These are phyloP conservation scores for Carex parvula DNA, from an alignment of 176 grass and related monocot species.

Conservation along the genomic window DNA sequence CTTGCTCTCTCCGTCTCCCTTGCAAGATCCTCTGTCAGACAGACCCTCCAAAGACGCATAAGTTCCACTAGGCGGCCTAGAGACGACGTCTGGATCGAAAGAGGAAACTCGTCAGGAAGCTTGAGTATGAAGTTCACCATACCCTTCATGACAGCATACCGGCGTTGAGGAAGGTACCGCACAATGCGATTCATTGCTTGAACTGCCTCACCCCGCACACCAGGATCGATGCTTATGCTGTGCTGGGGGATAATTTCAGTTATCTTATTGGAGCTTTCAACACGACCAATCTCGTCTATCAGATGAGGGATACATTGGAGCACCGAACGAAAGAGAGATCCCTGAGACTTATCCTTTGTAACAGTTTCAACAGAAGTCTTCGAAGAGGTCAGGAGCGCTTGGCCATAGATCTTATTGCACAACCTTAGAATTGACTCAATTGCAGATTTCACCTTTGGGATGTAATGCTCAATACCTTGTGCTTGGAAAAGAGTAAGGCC, in stretches of 20 bases:
- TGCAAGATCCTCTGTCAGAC: conserved; percentile 71
- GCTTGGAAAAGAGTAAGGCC: conserved; percentile 75
- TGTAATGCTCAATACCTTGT: conserved; percentile 64
- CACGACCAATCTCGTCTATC: conserved; percentile 89
- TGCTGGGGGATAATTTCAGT: conserved; percentile 98
- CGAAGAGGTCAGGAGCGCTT: conserved; percentile 86
- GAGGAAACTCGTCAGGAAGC: conserved; percentile 92
- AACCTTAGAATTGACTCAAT: conserved; percentile 88
- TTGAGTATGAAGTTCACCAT: conserved; percentile 98
- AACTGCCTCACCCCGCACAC: conserved; percentile 91
- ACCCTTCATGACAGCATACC: conserved; percentile 95
- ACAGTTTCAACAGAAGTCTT: conserved; percentile 88
- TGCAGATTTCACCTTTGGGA: conserved; percentile 88
- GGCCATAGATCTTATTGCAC: conserved; percentile 86
- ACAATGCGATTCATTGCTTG: conserved; percentile 93
- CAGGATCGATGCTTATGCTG: conserved; percentile 92
- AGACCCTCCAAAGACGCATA: conserved; percentile 83
- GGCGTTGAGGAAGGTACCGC: conserved; percentile 73
- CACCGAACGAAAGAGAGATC: conserved; percentile 86
- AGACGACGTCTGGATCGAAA: conserved; percentile 94
- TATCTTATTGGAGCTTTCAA: conserved; percentile 54
- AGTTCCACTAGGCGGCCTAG: conserved; percentile 81
- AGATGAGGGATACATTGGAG: conserved; percentile 97
- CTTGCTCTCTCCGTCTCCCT: conserved; percentile 57
- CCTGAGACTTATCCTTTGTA: conserved; percentile 94